Evolutionary conservation across 805 yeast species (phyloP), one percentile per base, ranked within the genome.

Genomic region (Peterozyma toletana): DNA sequence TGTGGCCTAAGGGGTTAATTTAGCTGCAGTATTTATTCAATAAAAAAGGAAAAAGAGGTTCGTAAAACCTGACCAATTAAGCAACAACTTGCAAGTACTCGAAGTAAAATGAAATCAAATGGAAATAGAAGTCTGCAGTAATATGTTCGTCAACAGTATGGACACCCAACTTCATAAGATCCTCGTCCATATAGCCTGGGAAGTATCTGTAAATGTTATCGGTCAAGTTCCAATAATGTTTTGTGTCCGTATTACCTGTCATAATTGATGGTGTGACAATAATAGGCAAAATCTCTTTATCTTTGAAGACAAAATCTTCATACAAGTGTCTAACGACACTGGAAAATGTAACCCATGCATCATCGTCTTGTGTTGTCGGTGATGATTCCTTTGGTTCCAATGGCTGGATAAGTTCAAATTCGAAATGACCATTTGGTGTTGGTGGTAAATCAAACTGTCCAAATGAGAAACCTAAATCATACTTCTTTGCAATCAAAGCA

Each of bases 101-200:
- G 51, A 75, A 77, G 51, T 71, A 65, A 57, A 77, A 78, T 0
- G 76, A 78, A 33, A 75, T 63, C 17, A 74, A 60, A 44, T 76
- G 75, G 49, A 83, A 58, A 57, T 83, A 89, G 34, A 68, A 63
- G 43, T 71, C 72, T 49, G 78, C 60, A 10, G 63, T 57, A 33
- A 78, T 56, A 50, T 65, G 69, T 55, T 83, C 90, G 54, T 82
- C 72, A 16, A 81, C 82, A 29, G 83, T 75, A 60, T 83, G 90
- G 31, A 70, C 62, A 37, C 67, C 61, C 35, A 57, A 57, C 35
- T 62, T 64, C 31, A 51, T 18, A 14, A 42, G 30, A 13, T 46
- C 47, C 3, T 47, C 37, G n/a, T 47, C 46, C 10, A 48, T 39
- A 16, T 61, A 58, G 33, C 69, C 72, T 11, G 84, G 81, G 35